Conservation (phyloP, 768 basidiomycete genomes). For the Fibroporia radiculosa region DNA sequence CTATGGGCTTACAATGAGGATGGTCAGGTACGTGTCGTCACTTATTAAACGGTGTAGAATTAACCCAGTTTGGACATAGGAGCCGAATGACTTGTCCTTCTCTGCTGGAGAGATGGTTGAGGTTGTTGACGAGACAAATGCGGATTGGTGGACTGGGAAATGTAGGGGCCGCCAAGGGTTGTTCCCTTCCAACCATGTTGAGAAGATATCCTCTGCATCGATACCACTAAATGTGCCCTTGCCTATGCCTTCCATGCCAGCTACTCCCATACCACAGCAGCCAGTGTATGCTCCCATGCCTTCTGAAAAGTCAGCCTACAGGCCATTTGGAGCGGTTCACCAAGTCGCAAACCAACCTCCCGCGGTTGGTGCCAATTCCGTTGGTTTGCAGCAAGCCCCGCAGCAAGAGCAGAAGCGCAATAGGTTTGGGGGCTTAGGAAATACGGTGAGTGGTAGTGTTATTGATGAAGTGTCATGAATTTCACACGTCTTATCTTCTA, state of each 20-base stretch:
- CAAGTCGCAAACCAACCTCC: constrained; percentile 29
- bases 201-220: constrained; percentile 34
- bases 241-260: constrained; percentile 7
- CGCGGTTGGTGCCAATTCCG: constrained; percentile 2
- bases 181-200: constrained; percentile 73
- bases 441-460: constrained; percentile 37
- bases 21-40: constrained; percentile 32
- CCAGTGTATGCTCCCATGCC: constrained; percentile 4
- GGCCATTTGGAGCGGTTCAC: constrained; percentile 30
- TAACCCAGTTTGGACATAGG: constrained; percentile 31
- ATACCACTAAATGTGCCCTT: constrained; percentile 8
- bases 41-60: not conserved
- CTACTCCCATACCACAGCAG: constrained; percentile 18
- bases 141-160: constrained; percentile 83
- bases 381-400: constrained; percentile 36
- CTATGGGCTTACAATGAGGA: constrained; percentile 63
- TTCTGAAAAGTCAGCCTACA: constrained; percentile 23
- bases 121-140: constrained; percentile 70
- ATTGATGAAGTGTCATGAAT: not conserved
- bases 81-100: constrained; percentile 77
- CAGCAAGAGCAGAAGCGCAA: constrained; percentile 42
- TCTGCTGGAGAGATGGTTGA: constrained; percentile 68
- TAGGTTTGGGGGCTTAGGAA: constrained; percentile 49
- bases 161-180: constrained; percentile 59
- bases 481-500: constrained; percentile 4